These are phyloP conservation scores for Parietichytrium sp. DNA, from an alignment of 108 stramenopile species.

Conservation along the genomic window DNA sequence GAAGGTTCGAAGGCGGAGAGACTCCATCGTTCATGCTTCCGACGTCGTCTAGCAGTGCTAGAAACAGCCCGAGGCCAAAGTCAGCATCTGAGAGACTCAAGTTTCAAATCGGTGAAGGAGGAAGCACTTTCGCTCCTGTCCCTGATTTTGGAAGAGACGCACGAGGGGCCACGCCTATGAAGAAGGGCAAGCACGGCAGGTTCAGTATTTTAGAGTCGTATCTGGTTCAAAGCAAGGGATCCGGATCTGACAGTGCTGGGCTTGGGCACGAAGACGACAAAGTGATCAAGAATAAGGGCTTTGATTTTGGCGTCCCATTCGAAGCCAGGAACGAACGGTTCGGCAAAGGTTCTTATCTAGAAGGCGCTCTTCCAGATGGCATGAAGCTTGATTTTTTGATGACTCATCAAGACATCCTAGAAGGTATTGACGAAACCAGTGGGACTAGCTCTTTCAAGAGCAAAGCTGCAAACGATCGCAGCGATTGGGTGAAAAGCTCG, in stretches of 20 bases:
- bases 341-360: slow-evolving; percentile 14
- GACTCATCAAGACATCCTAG: background rate
- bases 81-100: background rate
- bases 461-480: background rate
- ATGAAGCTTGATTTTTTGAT: background rate
- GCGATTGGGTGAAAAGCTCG: background rate
- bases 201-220: background rate
- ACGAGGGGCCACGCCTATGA: background rate
- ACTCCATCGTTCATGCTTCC: slow-evolving; percentile 21
- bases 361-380: background rate
- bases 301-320: no score
- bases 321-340: slow-evolving; percentile 11
- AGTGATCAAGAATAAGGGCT: no score
- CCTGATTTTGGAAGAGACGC: background rate
- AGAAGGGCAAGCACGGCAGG: slow-evolving; percentile 10
- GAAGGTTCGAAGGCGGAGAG: no score
- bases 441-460: slow-evolving; percentile 19
- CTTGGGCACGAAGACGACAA: slow-evolving; percentile 3
- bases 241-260: background rate
- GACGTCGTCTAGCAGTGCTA: background rate
- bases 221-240: background rate
- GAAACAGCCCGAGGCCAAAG: background rate
- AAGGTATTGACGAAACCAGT: background rate
- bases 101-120: background rate
- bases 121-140: background rate